Evolutionary conservation across 345 rosid species (phyloP).

Genomic region (Populus ilicifolia): DNA sequence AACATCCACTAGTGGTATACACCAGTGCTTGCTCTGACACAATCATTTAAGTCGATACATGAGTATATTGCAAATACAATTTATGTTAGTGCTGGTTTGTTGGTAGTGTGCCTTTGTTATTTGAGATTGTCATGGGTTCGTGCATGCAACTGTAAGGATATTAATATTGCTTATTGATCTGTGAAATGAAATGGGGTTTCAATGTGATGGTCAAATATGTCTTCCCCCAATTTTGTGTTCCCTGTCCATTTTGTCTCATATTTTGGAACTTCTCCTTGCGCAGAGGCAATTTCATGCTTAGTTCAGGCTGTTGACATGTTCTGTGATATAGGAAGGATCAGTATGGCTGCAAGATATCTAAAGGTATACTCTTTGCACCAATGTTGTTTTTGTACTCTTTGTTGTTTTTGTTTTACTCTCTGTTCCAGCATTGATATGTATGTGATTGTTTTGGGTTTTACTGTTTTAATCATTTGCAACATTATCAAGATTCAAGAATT

Average conservation of each 20-base stretch:
- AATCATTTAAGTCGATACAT: not conserved
- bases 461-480: not conserved
- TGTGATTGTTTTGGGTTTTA: not conserved
- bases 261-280: constrained; percentile 16
- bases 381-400: not conserved
- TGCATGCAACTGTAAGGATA: not conserved
- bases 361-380: constrained; percentile 44
- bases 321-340: constrained; percentile 93
- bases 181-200: not conserved
- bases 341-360: constrained; percentile 96
- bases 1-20: constrained; percentile 61
- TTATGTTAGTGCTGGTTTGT: not conserved
- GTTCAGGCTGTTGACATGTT: constrained; percentile 70
- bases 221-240: not conserved
- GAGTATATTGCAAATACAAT: not conserved
- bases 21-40: not conserved
- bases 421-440: not conserved
- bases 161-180: not conserved
- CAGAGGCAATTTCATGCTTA: constrained; percentile 93
- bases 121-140: not conserved
- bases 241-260: not conserved
- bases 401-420: not conserved
- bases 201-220: not conserved
- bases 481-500: not conserved
- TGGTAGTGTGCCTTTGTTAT: not conserved